Evolutionary conservation across 2,329 filamentous ascomycete genomes (phyloP).

Genomic region (Colletotrichum plurivorum): DNA sequence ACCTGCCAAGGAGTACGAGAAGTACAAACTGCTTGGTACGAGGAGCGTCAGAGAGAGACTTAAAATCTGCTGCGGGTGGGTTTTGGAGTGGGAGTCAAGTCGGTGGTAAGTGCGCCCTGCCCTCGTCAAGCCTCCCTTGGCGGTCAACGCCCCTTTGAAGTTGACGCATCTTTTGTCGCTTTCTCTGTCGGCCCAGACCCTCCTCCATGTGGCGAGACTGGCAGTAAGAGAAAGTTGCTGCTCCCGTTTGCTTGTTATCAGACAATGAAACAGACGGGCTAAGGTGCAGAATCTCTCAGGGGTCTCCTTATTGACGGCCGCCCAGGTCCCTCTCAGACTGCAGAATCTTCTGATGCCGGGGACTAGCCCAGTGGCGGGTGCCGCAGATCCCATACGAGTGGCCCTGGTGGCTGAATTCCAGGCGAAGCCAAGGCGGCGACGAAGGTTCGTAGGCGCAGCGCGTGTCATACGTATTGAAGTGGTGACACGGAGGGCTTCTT

Average conservation of each 20-base stretch:
- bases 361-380: slow-evolving; percentile 29
- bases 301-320: slow-evolving; percentile 41
- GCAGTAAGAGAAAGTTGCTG: slow-evolving; percentile 1
- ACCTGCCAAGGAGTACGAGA: slow-evolving; percentile 82
- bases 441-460: not conserved
- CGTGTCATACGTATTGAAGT: not conserved
- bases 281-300: slow-evolving; percentile 40
- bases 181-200: not conserved
- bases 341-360: slow-evolving; percentile 41
- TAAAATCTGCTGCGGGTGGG: slow-evolving; percentile 87
- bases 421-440: not conserved
- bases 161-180: slow-evolving; percentile 11
- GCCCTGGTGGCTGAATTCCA: not conserved
- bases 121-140: slow-evolving; percentile 8
- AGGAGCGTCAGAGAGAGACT: slow-evolving; percentile 84
- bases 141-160: not conserved
- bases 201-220: not conserved
- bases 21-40: slow-evolving; percentile 81
- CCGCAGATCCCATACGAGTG: slow-evolving; percentile 10
- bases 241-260: slow-evolving; percentile 39
- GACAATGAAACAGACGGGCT: slow-evolving; percentile 42
- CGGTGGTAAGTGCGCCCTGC: slow-evolving; percentile 72
- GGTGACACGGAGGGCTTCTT: not conserved
- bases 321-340: slow-evolving; percentile 43
- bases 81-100: slow-evolving; percentile 77